phyloP scores from a whole-genome alignment of 371 early-diverging fungal genomes.

The Mucor circinelloides region DNA sequence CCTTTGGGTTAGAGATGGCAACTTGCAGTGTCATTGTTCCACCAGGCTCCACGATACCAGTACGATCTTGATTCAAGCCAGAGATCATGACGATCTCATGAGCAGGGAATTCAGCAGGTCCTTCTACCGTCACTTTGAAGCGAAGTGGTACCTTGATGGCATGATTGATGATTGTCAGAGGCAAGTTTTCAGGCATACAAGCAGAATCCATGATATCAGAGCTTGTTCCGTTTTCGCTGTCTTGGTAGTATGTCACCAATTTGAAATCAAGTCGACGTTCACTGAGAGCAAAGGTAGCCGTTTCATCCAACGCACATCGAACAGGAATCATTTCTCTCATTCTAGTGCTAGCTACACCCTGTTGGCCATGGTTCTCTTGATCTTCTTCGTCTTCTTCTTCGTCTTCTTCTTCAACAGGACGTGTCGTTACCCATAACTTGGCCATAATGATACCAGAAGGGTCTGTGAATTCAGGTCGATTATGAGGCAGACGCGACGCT shows the following conservation, averaged over 20 bases:
- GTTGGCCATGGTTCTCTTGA: too few relatives aligned
- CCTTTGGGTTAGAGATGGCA: conserved; percentile 61
- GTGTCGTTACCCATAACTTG: conserved; percentile 62
- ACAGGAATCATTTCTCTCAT: conserved; percentile 70
- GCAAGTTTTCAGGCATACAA: conserved; percentile 43
- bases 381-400: not conserved
- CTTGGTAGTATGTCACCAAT: conserved; percentile 45
- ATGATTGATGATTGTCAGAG: conserved; percentile 66
- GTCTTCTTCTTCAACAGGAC: conserved; percentile 37
- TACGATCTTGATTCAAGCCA: conserved; percentile 57
- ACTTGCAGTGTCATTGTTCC: conserved; percentile 58
- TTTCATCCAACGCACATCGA: conserved; percentile 67
- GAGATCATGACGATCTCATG: conserved; percentile 59
- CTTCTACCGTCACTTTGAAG: conserved; percentile 70
- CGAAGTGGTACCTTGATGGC: conserved; percentile 66
- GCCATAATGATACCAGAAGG: conserved; percentile 65
- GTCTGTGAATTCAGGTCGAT: conserved; percentile 57
- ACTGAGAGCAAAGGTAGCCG: conserved; percentile 66
- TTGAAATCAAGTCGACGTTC: conserved; percentile 68
- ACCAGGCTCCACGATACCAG: conserved; percentile 63
- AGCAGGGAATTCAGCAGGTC: conserved; percentile 76
- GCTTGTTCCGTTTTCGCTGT: conserved; percentile 45
- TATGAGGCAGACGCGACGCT: conserved; percentile 56
- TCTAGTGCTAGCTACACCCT: conserved; percentile 20
- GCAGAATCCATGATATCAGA: conserved; percentile 21